These are phyloP conservation scores for Buddleja alternifolia DNA, from an alignment of 257 asterid genomes.

Conservation along the genomic window DNA sequence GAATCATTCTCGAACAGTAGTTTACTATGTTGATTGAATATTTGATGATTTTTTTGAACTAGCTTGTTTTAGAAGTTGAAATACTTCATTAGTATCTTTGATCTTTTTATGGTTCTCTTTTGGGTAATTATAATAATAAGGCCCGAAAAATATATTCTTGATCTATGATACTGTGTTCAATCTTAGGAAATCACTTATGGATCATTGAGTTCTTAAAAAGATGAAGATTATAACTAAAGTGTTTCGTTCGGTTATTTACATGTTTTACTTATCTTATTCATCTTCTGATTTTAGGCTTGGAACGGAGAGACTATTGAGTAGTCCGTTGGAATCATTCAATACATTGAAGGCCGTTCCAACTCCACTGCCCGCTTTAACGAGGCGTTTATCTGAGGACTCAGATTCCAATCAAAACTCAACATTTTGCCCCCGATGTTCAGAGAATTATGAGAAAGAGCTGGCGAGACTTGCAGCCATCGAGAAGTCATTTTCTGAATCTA, in stretches of 20 bases:
- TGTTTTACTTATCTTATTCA: not conserved
- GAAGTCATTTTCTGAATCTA: constrained; percentile 59
- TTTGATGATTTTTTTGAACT: not conserved
- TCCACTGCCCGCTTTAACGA: constrained; percentile 37
- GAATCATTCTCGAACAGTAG: constrained; percentile 13
- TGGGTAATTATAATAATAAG: not conserved
- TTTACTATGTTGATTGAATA: not conserved
- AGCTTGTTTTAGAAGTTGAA: constrained; percentile 21
- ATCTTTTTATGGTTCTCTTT: not conserved
- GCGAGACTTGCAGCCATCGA: constrained; percentile 55
- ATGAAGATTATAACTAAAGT: too few relatives aligned
- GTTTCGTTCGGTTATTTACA: not conserved
- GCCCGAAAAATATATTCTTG: not conserved
- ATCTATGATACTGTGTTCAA: not conserved
- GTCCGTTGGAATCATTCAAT: constrained; percentile 47
- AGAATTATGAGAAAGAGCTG: constrained; percentile 62
- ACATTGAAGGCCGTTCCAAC: constrained; percentile 45
- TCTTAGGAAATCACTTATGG: not conserved
- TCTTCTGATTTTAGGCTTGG: constrained; percentile 53
- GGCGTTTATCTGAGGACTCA: constrained; percentile 46
- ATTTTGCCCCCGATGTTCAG: constrained; percentile 63
- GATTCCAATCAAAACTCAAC: constrained; percentile 44
- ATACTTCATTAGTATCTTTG: not conserved
- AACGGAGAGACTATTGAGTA: constrained; percentile 54
- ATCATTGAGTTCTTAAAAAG: not conserved